phyloP scores from a whole-genome alignment of 345 rosid genomes.

The Limnanthes douglasii region DNA sequence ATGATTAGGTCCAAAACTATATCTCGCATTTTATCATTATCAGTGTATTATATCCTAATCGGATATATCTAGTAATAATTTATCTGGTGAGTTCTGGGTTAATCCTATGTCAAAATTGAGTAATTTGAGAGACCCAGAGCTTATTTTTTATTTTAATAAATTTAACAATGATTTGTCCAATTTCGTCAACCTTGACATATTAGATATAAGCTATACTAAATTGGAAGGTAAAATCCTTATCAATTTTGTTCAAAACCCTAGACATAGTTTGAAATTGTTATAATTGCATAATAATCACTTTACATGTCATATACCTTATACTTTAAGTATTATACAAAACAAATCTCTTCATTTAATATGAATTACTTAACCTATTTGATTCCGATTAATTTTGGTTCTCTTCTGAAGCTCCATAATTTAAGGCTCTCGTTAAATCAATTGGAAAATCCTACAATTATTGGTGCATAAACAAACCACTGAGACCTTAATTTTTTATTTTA shows the following conservation, averaged over 20 bases:
- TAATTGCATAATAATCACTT: constrained; percentile 63
- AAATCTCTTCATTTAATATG: constrained; percentile 79
- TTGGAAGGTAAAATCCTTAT: constrained; percentile 43
- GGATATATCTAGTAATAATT: constrained; percentile 43
- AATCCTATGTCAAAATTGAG: constrained; percentile 43
- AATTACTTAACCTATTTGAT: constrained; percentile 55
- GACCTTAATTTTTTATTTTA: constrained; percentile 83
- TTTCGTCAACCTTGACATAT: constrained; percentile 31
- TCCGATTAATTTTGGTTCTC: constrained; percentile 65
- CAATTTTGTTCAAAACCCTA: constrained; percentile 36
- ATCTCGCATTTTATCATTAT: too few species aligned
- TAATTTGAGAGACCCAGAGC: constrained; percentile 30
- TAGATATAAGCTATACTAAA: constrained; percentile 79
- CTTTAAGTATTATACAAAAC: constrained; percentile 60
- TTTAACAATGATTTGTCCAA: constrained; percentile 41
- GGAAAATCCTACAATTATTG: constrained; percentile 70
- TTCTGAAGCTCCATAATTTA: constrained; percentile 59
- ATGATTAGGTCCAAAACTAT: too few species aligned
- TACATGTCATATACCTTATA: constrained; percentile 45
- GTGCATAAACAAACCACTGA: constrained; percentile 32
- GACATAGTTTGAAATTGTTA: constrained; percentile 35
- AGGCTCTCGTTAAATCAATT: constrained; percentile 74
- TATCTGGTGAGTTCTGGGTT: constrained; percentile 62
- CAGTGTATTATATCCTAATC: too few species aligned
- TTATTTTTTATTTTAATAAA: constrained; percentile 40